A percentile compares a stretch with the other conserved stretches of the same genome.
phyloP scores from a whole-genome alignment of 1,284 basidiomycete species.

The Austroboletus sp. region DNA sequence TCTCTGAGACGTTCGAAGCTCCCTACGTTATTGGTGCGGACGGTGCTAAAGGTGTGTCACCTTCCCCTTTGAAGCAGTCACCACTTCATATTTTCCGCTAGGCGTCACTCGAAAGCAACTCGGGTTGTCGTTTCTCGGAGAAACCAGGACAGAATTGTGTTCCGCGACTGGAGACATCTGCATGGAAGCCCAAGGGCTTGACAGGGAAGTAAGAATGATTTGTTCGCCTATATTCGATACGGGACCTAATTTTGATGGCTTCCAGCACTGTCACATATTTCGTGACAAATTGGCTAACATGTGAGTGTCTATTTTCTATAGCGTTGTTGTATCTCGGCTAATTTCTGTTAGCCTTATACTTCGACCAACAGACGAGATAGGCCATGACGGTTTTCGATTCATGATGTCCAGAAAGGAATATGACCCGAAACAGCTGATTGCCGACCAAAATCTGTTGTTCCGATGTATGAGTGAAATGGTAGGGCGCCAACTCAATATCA shows the following conservation, averaged over 20 bases:
- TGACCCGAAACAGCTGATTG: conserved; percentile 26
- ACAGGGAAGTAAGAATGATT: conserved; percentile 27
- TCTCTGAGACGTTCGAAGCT: conserved; percentile 19
- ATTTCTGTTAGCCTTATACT: conserved; percentile 9
- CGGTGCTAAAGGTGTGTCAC: conserved; percentile 31
- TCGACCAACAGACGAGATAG: conserved; percentile 19
- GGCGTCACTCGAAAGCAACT: conserved; percentile 38
- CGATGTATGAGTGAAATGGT: conserved; percentile 14
- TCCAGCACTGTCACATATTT: conserved; percentile 32
- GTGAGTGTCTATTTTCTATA: conserved; percentile 7
- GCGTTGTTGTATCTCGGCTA: too few species aligned
- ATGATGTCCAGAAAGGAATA: conserved; percentile 24
- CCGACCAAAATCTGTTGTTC: conserved; percentile 13
- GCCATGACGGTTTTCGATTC: conserved; percentile 33
- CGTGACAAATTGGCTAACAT: conserved; percentile 8
- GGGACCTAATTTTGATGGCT: background rate
- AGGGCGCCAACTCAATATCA: conserved; percentile 15
- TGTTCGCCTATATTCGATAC: background rate
- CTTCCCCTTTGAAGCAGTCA: background rate
- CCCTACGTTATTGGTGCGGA: conserved; percentile 37
- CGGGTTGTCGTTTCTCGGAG: conserved; percentile 42
- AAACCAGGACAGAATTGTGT: conserved; percentile 35
- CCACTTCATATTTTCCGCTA: background rate
- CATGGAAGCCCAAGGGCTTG: conserved; percentile 28
- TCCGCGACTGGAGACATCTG: conserved; percentile 43